These are phyloP conservation scores for Malbranchea cinnamomea DNA, from an alignment of 2,329 filamentous ascomycete genomes.

Conservation along the genomic window DNA sequence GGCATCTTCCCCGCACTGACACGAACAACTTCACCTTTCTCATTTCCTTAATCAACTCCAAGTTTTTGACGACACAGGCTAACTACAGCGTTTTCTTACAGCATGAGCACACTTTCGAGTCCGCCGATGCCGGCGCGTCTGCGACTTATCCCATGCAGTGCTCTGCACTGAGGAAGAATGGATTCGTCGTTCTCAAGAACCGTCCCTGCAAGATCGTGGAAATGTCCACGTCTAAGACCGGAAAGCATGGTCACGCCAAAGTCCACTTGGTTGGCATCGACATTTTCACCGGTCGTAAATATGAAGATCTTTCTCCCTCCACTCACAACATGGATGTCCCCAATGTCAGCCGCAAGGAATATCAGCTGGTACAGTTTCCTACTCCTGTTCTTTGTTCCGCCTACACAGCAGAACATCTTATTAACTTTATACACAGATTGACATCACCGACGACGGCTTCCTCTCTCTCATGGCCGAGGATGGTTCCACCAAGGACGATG, in stretches of 20 bases:
- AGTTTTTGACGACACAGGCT: slow-evolving; percentile 3
- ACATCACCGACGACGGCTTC: slow-evolving; percentile 87
- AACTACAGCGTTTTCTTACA: slow-evolving; percentile 27
- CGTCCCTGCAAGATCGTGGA: slow-evolving; percentile 99
- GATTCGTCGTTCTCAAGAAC: slow-evolving; percentile 94
- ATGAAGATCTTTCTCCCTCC: slow-evolving; percentile 96
- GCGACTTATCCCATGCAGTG: slow-evolving; percentile 95
- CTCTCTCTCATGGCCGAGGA: slow-evolving; percentile 84
- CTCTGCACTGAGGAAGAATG: slow-evolving; percentile 99
- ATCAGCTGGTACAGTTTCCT: slow-evolving; percentile 65
- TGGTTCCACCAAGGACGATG: slow-evolving; percentile 83
- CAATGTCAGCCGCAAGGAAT: slow-evolving; percentile 79
- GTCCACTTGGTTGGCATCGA: slow-evolving; percentile 95
- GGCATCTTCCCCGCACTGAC: slow-evolving; percentile 15
- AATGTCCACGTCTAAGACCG: slow-evolving; percentile 99
- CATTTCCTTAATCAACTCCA: slow-evolving; percentile 2
- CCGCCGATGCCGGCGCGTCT: slow-evolving; percentile 91
- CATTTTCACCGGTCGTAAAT: slow-evolving; percentile 99
- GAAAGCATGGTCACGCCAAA: slow-evolving; percentile 99
- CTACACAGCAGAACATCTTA: neutral
- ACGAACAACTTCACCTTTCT: slow-evolving; percentile 12
- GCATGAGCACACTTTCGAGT: slow-evolving; percentile 73
- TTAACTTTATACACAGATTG: slow-evolving; percentile 44
- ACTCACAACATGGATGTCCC: slow-evolving; percentile 83
- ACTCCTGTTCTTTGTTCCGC: neutral